Evolutionary conservation across 208 protist genomes (phyloP), one percentile per base, ranked within the genome.

Genomic region (Herpetomonas samuelpessoai): DNA sequence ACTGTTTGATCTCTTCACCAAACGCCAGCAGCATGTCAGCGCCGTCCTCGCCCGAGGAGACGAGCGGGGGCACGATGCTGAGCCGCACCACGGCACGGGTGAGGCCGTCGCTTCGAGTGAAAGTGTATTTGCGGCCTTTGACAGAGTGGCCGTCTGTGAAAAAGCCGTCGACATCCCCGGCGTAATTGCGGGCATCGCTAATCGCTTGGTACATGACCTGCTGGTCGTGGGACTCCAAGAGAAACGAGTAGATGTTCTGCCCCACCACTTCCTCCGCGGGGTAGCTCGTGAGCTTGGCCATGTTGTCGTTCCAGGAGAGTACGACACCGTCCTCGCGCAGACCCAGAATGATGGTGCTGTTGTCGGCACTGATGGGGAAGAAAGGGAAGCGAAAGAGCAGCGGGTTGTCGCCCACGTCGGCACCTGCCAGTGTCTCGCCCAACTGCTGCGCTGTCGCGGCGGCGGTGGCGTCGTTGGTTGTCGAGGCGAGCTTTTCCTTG

Each of bases 311-410:
- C 84, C 86, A 95, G 38, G 72, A 57, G 24, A 88, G 45, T 29
- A 95, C 86, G 26, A 86, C 61, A 0, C 89, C 89, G 62, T 95
- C 89, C 65, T 90, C 89, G 19, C 86, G 81, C 26, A 95, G 75
- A 21, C 74, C 85, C 24, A 95, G 62, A 19, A 93, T 35, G 2
- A 73, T 73, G 25, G 76, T 55, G 29, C 39, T 56, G 35, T 67
- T 56, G 7, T 21, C 19, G 49, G 51, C 49, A 35, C 59, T 30
- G 19, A 83, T 46, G 19, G 58, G 65, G 1, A 28, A 57, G 24
- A 88, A 30, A n/a, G 81, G 74, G 55, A 76, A 88, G 53, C 74
- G 76, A 57, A 75, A 81, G 4, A 78, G 61, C 30, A 66, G 48
- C 46, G 28, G 44, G 44, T 24, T 10, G 16, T 48, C 44, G 44